Base-by-base conservation (phyloP, 805 yeast species). In the Candida railenensis region DNA sequence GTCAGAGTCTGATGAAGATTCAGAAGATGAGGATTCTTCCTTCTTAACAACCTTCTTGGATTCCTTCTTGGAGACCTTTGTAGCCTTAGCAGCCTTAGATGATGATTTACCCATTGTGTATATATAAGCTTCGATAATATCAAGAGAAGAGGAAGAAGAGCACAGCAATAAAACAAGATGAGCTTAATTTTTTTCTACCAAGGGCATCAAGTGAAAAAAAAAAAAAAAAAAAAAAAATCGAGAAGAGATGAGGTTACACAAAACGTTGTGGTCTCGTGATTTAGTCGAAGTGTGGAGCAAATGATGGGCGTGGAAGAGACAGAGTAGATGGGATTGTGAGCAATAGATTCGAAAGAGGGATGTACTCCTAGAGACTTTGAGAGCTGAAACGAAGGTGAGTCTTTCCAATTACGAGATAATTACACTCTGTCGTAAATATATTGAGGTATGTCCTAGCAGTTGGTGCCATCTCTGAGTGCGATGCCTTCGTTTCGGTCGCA, bases 31-130 rank as follows among this genome's bases (percentile, higher is more conserved):
- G 20, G 57, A 49, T 37, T 49, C 44, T 43, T 48, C 50, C 42
- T 50, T 55, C 52, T 50, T 47, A 32, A 45, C 47, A 40, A 48
- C 57, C 58, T 62, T 56, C 53, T 55, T 52, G 30, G 40, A 47
- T 44, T 53, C 51, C 50, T 58, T 56, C 43, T 57, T 56, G 38
- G 52, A 40, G 37, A 44, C 53, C 51, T 62, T 64, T 44, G 44
- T 50, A 41, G 51, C 60, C 53, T 60, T 62, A 48, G 60, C 48
- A 43, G 66, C 45, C 46, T 62, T 63, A 43, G 60, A 56, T 37
- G 67, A 54, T 50, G 73, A 53, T 57, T 71, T 71, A 53, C 72
- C 77, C 77, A 71, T 71, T 56, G 37, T 66, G 15, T 37, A 45
- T 37, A 16, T 15, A 36, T 43, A 44, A 40, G 38, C 20, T 43